Base-by-base conservation (phyloP, 495 filamentous ascomycete species). In the Hyaloscypha hepaticicola region DNA sequence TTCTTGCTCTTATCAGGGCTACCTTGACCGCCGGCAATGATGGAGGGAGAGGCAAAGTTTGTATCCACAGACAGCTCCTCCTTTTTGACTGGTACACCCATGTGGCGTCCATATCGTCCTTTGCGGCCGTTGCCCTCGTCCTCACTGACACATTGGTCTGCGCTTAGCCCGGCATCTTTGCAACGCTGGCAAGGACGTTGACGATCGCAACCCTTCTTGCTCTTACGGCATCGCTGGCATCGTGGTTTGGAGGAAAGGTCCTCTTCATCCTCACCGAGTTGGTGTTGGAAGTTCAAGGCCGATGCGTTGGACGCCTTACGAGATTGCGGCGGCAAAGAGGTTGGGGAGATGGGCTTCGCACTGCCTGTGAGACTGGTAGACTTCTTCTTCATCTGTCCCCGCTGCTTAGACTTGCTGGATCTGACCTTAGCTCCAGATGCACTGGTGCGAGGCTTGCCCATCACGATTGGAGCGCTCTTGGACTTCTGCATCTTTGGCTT, bases 141-240 rank as follows among this genome's bases (percentile, higher is more conserved):
- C 75, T 99, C 95, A 76, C 92, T 96, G 74, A 98, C 84, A 74
- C 95, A 99, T 55, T 91, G 89, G 48, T 98, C 93, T 59, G 92
- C 84, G 55, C 90, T 88, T 70, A 99, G 89, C 16, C 95, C 95
- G 27, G 96, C 95, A 78, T 99, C 95, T 73, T 91, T 91, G 85
- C 95, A 99, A 65, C 95, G 85, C 41, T 91, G 90, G 72, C 95
- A 99, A 12, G 95, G 95, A 48, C 95, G 87, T 72, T 97, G 93
- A 60, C 95, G 88, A 80, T 99, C 96, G 73, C 95, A 99, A 6
- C 95, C 95, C 77, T 99, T 99, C 83, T 99, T 99, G 75, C 93
- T 97, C 85, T 98, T 98, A 66, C 95, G 88, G 80, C 95, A 99
- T 52, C 95, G 90, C 74, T 98, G 95, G 82, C 95, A 99, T 68